A percentile compares a stretch with the other conserved stretches of the same genome.
Conservation (phyloP, 192 early-diverging fungal species). For the Phycomyces nitens region DNA sequence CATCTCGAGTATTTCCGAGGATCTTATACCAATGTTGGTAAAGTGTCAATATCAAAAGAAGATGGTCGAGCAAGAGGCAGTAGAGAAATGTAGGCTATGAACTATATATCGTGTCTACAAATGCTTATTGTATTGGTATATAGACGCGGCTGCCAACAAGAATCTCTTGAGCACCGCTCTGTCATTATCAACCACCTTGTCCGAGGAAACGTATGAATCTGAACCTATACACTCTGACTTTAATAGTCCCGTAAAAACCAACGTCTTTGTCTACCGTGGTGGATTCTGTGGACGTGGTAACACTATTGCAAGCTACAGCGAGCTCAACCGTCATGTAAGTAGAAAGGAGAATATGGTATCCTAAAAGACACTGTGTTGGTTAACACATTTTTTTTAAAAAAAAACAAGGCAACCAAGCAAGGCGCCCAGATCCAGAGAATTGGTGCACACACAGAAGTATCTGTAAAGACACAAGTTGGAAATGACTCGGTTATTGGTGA, state of each 20-base stretch:
- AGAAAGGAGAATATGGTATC: neutral
- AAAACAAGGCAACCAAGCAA: constrained; percentile 25
- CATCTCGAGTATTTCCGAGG: constrained; percentile 73
- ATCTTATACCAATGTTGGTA: constrained; percentile 84
- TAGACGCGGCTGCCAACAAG: constrained; percentile 23
- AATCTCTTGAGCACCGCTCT: constrained; percentile 32
- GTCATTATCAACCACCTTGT: constrained; percentile 33
- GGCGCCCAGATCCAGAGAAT: constrained; percentile 54
- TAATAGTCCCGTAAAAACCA: constrained; percentile 41
- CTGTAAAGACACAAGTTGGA: constrained; percentile 73
- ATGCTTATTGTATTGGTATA: too few relatives aligned
- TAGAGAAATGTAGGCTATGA: constrained; percentile 53
- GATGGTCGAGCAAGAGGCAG: constrained; percentile 61
- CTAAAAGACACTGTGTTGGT: neutral
- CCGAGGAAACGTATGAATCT: constrained; percentile 36
- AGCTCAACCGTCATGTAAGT: constrained; percentile 80
- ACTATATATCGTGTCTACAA: neutral
- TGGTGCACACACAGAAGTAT: constrained; percentile 66
- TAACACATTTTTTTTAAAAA: neutral
- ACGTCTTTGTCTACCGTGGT: constrained; percentile 60
- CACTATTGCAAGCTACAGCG: constrained; percentile 77
- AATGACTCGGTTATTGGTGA: constrained; percentile 89
- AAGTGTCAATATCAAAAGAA: constrained; percentile 77
- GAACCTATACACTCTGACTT: constrained; percentile 28
- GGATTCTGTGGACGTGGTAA: constrained; percentile 83